These are phyloP conservation scores for Anethum foeniculum DNA, from an alignment of 140 eudicot genomes.

Conservation along the genomic window DNA sequence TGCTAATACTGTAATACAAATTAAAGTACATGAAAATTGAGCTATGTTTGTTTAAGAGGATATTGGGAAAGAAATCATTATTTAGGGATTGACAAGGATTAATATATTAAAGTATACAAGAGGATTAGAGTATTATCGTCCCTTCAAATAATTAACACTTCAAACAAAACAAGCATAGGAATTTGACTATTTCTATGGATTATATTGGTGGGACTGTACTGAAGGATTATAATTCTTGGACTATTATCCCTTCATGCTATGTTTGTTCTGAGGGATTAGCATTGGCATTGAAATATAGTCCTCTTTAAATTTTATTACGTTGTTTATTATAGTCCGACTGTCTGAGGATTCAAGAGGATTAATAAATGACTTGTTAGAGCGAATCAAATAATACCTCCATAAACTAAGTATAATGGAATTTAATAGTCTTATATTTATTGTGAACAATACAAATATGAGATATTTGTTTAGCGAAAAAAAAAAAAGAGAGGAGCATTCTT, in stretches of 20 bases:
- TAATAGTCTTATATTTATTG: too few relatives aligned
- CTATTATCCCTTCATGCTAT: background rate
- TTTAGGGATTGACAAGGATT: background rate
- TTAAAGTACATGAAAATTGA: background rate
- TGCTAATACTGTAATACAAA: background rate
- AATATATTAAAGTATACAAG: background rate
- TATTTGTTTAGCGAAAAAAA: too few relatives aligned
- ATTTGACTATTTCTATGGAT: background rate
- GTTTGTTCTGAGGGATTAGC: background rate
- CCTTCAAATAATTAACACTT: background rate
- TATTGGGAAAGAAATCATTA: background rate
- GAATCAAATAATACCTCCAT: background rate
- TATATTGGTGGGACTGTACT: background rate
- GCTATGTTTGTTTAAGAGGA: background rate
- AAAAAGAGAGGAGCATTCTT: too few relatives aligned
- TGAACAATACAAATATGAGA: background rate
- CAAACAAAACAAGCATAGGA: background rate
- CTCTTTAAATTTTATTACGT: too few relatives aligned
- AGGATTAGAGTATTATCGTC: background rate
- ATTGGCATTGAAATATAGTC: background rate
- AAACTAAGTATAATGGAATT: background rate
- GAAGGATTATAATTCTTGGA: background rate
- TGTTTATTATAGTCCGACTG: background rate
- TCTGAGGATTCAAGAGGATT: background rate
- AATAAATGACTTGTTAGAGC: background rate